phyloP scores from a whole-genome alignment of 73 alveolate genomes.

The Uronychia binucleata region DNA sequence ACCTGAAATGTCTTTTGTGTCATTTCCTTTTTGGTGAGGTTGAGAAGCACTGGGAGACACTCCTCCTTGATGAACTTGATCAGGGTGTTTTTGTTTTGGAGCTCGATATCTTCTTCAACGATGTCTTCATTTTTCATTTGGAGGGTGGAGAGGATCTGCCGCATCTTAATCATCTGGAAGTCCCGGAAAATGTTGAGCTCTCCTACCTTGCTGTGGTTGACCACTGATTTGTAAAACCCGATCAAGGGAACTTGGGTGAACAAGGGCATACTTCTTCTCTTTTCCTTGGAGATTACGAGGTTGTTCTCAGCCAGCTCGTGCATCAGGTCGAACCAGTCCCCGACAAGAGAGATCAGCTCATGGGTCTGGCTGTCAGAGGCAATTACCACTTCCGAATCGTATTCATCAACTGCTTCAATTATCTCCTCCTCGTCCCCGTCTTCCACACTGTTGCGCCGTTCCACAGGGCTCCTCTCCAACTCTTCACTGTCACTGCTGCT shows the following conservation, averaged over 20 bases:
- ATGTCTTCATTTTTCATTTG: background rate
- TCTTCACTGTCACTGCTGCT: too few species aligned
- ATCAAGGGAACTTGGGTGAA: background rate
- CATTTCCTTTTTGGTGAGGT: background rate
- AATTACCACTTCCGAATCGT: too few species aligned
- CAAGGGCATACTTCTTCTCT: background rate
- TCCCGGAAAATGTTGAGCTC: background rate
- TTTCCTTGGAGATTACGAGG: background rate
- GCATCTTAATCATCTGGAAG: background rate
- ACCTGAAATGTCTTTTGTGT: background rate
- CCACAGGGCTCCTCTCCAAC: too few species aligned
- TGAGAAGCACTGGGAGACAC: background rate
- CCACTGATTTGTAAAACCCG: background rate
- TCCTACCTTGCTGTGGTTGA: background rate
- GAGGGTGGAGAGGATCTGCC: background rate
- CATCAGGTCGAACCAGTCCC: background rate
- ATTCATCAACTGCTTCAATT: too few species aligned
- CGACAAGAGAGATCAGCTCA: background rate
- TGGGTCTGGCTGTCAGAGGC: too few species aligned
- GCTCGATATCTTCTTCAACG: constrained; percentile 5
- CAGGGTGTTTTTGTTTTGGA: constrained; percentile 2
- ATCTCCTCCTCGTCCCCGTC: background rate
- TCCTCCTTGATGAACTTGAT: background rate
- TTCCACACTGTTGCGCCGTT: too few species aligned
- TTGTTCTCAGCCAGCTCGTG: background rate